These are phyloP conservation scores for Phoma sp. DNA, from an alignment of 2,329 filamentous ascomycete species.

Conservation along the genomic window DNA sequence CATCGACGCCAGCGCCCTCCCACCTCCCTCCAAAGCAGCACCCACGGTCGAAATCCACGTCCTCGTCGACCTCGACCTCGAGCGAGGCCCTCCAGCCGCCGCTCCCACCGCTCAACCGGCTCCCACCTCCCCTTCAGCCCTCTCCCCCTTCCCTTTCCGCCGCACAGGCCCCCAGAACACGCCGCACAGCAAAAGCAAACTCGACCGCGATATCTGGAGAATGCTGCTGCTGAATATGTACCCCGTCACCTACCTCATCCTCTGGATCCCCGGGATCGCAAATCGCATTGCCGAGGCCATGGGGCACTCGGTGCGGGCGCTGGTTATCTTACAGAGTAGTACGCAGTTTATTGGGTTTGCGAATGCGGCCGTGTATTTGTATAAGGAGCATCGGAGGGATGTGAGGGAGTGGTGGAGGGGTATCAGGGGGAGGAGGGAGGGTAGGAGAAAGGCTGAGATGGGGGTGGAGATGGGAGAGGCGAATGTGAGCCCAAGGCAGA, in stretches of 20 bases:
- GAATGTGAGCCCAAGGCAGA: too few species aligned
- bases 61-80: slow-evolving; percentile 4
- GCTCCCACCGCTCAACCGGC: not conserved
- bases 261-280: slow-evolving; percentile 43
- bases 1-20: not conserved
- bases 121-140: not conserved
- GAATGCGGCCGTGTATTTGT: slow-evolving; percentile 27
- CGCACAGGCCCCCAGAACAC: not conserved
- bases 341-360: slow-evolving; percentile 32
- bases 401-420: slow-evolving; percentile 9
- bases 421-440: not conserved
- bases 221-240: slow-evolving; percentile 45
- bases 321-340: slow-evolving; percentile 23
- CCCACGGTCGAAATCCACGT: not conserved
- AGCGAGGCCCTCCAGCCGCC: not conserved
- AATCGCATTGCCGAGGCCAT: slow-evolving; percentile 28
- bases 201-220: slow-evolving; percentile 29
- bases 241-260: slow-evolving; percentile 40
- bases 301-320: slow-evolving; percentile 11
- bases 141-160: not conserved
- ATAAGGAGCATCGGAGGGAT: slow-evolving; percentile 24
- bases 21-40: not conserved
- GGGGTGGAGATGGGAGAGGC: not conserved
- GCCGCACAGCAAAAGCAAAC: not conserved
- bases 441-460: not conserved